Conservation (phyloP, 495 filamentous ascomycete species). For the Achaetomiella virescens region DNA sequence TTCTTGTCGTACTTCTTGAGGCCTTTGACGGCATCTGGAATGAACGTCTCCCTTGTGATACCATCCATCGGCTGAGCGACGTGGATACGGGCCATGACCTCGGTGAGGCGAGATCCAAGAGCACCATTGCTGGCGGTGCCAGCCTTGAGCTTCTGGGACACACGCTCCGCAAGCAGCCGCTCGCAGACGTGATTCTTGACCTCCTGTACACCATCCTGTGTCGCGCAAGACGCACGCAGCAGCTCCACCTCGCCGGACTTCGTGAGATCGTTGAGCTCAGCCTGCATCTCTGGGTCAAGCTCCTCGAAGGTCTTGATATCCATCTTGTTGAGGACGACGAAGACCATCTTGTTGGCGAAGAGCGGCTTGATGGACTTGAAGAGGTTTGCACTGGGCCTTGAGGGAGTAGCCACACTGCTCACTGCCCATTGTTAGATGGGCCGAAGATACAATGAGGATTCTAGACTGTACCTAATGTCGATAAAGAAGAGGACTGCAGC, state of each 20-base stretch:
- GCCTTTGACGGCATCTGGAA: constrained; percentile 75
- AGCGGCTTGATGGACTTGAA: constrained; percentile 94
- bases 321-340: constrained; percentile 96
- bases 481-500: constrained; percentile 97
- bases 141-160: constrained; percentile 90
- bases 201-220: constrained; percentile 84
- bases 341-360: constrained; percentile 95
- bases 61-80: constrained; percentile 88
- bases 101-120: constrained; percentile 70
- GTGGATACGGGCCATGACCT: constrained; percentile 89
- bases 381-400: constrained; percentile 77
- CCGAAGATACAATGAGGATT: not conserved
- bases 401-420: constrained; percentile 98
- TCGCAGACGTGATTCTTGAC: constrained; percentile 96
- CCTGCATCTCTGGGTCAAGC: constrained; percentile 72
- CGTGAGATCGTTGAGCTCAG: constrained; percentile 68
- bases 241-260: constrained; percentile 85
- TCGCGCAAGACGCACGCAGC: constrained; percentile 88
- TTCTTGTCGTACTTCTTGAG: constrained; percentile 83
- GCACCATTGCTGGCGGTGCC: constrained; percentile 68
- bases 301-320: constrained; percentile 85
- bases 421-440: constrained; percentile 33
- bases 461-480: constrained; percentile 52
- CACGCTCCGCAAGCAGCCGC: constrained; percentile 81
- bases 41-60: constrained; percentile 69